phyloP scores from a whole-genome alignment of 257 asterid genomes.

The Jacaranda copaia region DNA sequence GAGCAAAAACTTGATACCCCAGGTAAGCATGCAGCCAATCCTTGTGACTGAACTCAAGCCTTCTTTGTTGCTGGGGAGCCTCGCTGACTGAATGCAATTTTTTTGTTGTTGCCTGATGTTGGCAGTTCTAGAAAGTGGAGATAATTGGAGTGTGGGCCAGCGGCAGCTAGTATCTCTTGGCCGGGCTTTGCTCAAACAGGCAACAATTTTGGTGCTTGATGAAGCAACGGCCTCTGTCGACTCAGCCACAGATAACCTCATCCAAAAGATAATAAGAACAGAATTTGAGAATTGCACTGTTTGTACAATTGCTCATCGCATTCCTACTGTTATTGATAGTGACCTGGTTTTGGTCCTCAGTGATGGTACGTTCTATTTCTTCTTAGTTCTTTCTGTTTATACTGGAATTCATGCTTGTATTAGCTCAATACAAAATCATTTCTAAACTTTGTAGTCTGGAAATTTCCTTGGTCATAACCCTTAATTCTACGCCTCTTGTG shows the following conservation, averaged over 20 bases:
- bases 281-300: conserved; percentile 92
- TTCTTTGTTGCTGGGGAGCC: background rate
- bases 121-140: conserved; percentile 88
- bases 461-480: background rate
- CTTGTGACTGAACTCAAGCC: background rate
- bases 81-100: background rate
- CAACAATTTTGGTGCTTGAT: conserved; percentile 89
- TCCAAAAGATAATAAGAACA: conserved; percentile 90
- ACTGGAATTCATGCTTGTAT: background rate
- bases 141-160: conserved; percentile 98
- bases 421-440: no score
- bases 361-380: conserved; percentile 64
- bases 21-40: conserved; percentile 50
- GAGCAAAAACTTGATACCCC: conserved; percentile 89
- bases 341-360: conserved; percentile 97
- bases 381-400: conserved; percentile 7
- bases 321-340: conserved; percentile 96
- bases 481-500: no score
- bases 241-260: conserved; percentile 96
- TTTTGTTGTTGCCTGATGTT: conserved; percentile 1
- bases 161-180: conserved; percentile 95
- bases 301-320: conserved; percentile 96
- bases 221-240: conserved; percentile 99
- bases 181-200: conserved; percentile 92
- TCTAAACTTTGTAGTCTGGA: no score